Base-by-base conservation (phyloP, 164 flowering plant species). In the Cinnamomum micranthum region DNA sequence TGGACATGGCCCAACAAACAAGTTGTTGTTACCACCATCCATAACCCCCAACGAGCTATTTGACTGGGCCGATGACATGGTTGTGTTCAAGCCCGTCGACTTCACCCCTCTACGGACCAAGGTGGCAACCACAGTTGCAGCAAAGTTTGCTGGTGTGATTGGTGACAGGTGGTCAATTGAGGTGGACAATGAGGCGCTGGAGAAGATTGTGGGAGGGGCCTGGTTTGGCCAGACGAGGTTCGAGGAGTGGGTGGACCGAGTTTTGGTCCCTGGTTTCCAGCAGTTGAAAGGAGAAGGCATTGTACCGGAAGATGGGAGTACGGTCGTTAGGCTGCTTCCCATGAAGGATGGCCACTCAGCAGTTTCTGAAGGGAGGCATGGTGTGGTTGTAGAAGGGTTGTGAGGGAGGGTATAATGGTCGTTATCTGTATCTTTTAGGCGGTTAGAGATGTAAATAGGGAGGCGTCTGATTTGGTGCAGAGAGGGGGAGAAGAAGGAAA, bases 21-120 rank as follows among this genome's bases (percentile, higher is more conserved):
- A 77, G 60, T 77, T 59, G 17, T 72, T 74, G 2, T 47, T 41
- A 6, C 64, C 64, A 24, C 19, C 52, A 12, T 12, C 12, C 6
- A 9, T 13, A 19, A 22, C 27, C n/a, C 66, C 72, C 2, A 76
- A 73, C 0, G 95, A 92, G 59, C 80, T 95, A 25, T 80, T 84
- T 27, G 82, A 78, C 52, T 71, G 71, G 6, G 92, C 84, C 0
- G 98, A 95, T 23, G 89, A 87, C 13, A 79, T 87, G 47, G 84
- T 95, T 24, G 77, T 84, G 15, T 95, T 95, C 85, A 88, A 84
- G 73, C 91, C 92, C 0, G 90, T 91, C 4, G 93, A 92, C 79
- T 83, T 88, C 13, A 80, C 62, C 23, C 81, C 82, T 0, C 75
- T 93, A 20, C 79, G 79, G 9, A 70, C 69, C 2, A 82, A 87